A percentile compares a stretch with the other conserved stretches of the same genome.
These are phyloP conservation scores for Arctostaphylos glauca DNA, from an alignment of 148 eudicot species.

Conservation along the genomic window DNA sequence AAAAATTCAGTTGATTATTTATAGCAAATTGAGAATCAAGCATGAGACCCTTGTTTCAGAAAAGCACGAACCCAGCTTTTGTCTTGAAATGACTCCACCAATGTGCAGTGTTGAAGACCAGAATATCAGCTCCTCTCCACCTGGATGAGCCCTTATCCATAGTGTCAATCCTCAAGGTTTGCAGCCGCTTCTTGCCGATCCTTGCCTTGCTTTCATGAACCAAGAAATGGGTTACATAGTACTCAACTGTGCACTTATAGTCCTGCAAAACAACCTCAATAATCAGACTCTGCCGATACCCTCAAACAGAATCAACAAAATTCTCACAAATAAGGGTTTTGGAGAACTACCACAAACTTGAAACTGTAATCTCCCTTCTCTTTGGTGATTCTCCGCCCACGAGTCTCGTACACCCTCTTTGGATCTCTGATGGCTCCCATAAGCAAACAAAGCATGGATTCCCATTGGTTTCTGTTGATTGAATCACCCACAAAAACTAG, in stretches of 20 bases:
- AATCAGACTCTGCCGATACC: neutral
- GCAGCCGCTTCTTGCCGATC: conserved; percentile 70
- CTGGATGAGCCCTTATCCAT: conserved; percentile 76
- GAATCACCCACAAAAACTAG: conserved; percentile 94
- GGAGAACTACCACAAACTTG: conserved; percentile 65
- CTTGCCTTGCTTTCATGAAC: conserved; percentile 88
- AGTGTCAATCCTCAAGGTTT: conserved; percentile 76
- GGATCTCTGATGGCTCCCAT: conserved; percentile 79
- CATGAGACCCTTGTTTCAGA: conserved; percentile 4
- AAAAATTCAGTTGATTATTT: neutral
- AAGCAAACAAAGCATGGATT: conserved; percentile 83
- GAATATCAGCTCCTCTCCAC: conserved; percentile 95
- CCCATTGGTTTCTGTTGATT: conserved; percentile 94
- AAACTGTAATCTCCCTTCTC: conserved; percentile 71
- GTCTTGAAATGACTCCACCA: conserved; percentile 97
- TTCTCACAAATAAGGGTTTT: neutral
- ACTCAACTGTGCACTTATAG: conserved; percentile 83
- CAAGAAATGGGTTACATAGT: conserved; percentile 79
- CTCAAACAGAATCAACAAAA: conserved; percentile 4
- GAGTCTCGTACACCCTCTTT: conserved; percentile 80
- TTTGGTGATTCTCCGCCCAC: conserved; percentile 73
- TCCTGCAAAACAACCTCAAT: conserved; percentile 50
- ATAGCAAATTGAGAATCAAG: neutral
- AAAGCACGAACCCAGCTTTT: conserved; percentile 69
- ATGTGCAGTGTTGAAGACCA: conserved; percentile 91